phyloP scores from a whole-genome alignment of 2,329 filamentous ascomycete species.

The Diplodia intermedia region DNA sequence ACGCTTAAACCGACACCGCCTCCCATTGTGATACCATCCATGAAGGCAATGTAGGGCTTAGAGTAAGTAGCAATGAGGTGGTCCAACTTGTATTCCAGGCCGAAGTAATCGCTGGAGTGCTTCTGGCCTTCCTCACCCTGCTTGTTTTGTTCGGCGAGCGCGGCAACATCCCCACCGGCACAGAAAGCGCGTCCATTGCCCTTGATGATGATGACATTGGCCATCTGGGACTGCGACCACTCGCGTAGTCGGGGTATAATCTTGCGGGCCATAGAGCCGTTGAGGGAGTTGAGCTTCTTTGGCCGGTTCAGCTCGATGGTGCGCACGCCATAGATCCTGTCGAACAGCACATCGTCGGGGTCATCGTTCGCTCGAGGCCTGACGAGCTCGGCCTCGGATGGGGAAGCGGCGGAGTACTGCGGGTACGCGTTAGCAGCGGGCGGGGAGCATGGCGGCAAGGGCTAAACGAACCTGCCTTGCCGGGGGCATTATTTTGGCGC shows the following conservation, averaged over 20 bases:
- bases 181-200: conserved; percentile 88
- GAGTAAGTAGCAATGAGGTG: conserved; percentile 92
- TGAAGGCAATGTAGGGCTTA: conserved; percentile 93
- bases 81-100: conserved; percentile 92
- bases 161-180: conserved; percentile 88
- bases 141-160: conserved; percentile 76
- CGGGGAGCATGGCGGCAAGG: neutral
- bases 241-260: conserved; percentile 88
- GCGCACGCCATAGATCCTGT: conserved; percentile 84
- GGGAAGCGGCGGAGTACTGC: conserved; percentile 35
- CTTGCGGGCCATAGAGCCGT: conserved; percentile 93
- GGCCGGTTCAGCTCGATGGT: conserved; percentile 95
- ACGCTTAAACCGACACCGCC: conserved; percentile 93
- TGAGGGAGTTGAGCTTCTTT: conserved; percentile 88
- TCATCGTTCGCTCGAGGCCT: conserved; percentile 73
- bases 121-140: conserved; percentile 72
- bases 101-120: conserved; percentile 85
- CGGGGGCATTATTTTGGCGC: conserved; percentile 71
- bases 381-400: conserved; percentile 38
- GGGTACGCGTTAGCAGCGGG: conserved; percentile 6
- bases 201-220: conserved; percentile 91
- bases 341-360: conserved; percentile 90
- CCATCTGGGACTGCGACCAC: conserved; percentile 94
- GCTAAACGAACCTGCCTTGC: conserved; percentile 56
- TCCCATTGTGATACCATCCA: conserved; percentile 99